Evolutionary conservation across 805 yeast species (phyloP).

Genomic region (Pichia californica): DNA sequence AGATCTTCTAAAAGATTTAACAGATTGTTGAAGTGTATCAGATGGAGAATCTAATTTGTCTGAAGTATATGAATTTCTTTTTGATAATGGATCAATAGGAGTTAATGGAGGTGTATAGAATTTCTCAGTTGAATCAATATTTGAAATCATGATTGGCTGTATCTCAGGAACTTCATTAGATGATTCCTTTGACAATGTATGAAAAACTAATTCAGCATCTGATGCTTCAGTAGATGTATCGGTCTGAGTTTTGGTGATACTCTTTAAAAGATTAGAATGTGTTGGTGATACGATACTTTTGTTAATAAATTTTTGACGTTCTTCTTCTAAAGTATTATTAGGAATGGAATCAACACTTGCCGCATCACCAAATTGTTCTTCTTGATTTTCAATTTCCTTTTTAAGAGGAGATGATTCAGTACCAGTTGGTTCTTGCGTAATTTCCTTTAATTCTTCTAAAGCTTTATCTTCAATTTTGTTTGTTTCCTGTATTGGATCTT

Average conservation of each 20-base stretch:
- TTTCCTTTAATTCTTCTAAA: too few species aligned
- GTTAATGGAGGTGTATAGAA: constrained; percentile 8
- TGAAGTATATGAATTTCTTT: neutral
- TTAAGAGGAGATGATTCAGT: too few species aligned
- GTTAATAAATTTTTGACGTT: neutral
- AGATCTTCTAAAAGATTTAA: neutral
- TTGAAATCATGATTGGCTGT: neutral
- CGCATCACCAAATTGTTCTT: too few species aligned
- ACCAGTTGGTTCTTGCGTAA: too few species aligned
- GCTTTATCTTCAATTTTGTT: too few species aligned
- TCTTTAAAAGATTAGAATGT: neutral
- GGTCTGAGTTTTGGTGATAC: neutral
- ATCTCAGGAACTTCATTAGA: neutral
- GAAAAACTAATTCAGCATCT: constrained; percentile 4
- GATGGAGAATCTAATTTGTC: neutral
- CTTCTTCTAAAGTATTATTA: too few species aligned
- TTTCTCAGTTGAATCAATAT: neutral
- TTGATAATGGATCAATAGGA: neutral
- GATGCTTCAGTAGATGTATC: neutral
- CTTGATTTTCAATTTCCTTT: too few species aligned
- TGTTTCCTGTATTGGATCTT: too few species aligned
- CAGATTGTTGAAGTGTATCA: neutral
- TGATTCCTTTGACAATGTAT: neutral
- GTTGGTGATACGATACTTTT: neutral
- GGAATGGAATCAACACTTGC: too few species aligned